A percentile compares a stretch with the other conserved stretches of the same genome.
phyloP scores from a whole-genome alignment of 768 basidiomycete species.

The Baorangia bicolor region DNA sequence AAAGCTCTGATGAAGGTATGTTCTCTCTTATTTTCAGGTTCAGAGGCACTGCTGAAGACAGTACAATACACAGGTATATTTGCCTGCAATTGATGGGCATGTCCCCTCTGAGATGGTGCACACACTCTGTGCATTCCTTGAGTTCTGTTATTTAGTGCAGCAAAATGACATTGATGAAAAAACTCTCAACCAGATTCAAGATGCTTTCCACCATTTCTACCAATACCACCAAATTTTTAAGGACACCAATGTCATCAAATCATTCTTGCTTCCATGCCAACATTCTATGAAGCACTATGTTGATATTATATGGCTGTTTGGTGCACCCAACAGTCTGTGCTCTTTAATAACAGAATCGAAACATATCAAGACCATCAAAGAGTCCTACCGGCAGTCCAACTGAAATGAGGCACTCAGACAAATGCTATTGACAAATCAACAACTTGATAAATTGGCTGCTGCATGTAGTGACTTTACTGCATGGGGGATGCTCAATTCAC shows the following conservation, averaged over 20 bases:
- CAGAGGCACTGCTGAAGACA: too few relatives aligned
- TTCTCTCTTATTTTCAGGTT: too few relatives aligned
- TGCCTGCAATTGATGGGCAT: constrained; percentile 24
- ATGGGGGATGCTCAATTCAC: constrained; percentile 25
- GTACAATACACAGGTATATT: too few relatives aligned
- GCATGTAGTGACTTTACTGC: constrained; percentile 17
- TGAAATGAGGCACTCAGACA: constrained; percentile 18
- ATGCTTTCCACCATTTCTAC: constrained; percentile 21
- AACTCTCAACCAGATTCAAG: constrained; percentile 16
- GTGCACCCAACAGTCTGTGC: constrained; percentile 36
- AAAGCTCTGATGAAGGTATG: constrained; percentile 41
- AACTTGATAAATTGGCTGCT: constrained; percentile 27
- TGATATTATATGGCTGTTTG: constrained; percentile 24
- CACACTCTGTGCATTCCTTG: constrained; percentile 20
- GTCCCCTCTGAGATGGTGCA: constrained; percentile 19
- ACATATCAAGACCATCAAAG: constrained; percentile 34
- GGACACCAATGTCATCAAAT: constrained; percentile 8
- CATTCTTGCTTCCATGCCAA: constrained; percentile 31
- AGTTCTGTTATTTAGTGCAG: constrained; percentile 35
- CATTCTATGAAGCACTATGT: constrained; percentile 33
- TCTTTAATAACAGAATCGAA: constrained; percentile 37
- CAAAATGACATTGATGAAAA: constrained; percentile 13
- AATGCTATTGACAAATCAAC: constrained; percentile 33
- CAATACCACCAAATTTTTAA: constrained; percentile 17
- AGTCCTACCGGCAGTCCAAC: constrained; percentile 31